Base-by-base conservation (phyloP, 148 eudicot species). In the Chenopodium album region DNA sequence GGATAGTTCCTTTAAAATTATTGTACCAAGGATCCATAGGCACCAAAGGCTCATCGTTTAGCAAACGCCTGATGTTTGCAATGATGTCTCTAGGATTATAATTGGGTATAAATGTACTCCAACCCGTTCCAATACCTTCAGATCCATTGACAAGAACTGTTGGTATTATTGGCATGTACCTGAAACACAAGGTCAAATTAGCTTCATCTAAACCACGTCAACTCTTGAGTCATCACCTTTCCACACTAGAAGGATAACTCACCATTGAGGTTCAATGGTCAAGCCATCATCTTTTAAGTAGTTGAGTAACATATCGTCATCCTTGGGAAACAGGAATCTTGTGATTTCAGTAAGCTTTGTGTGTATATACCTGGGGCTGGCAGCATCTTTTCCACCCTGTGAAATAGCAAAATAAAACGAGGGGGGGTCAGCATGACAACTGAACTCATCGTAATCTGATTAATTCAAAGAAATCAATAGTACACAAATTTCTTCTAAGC, bases 71-170 rank as follows among this genome's bases (percentile, higher is more conserved):
- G 56, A 96, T 77, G 77, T 96, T 96, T 54, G 92, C 90, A 82
- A 91, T 85, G 71, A 96, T 89, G 60, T 96, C 97, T 76, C 91
- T 84, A 48, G 99, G 99, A 84, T 90, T 92, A 62, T 90, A 96
- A 78, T 94, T 96, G 16, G 99, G 99, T 56, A 92, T 82, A 67
- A 82, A 92, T 14, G 99, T 83, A 85, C 99, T 96, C 99, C 99
- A 96, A 19, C 99, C 99, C 22, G 98, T 96, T 69, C 99, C 99
- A 54, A 96, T 96, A 52, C 98, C 99, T 92, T 96, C 98, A 89
- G 97, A 92, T 74, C 99, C 99, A 84, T 96, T 96, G 26, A 96
- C 98, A 23, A 96, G 85, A 78, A 96, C 99, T 85, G 83, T 90
- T 29, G 99, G 99, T 62, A 96, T 89, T 29, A 92, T 76, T 3